Evolutionary conservation across 164 flowering plant species (phyloP), one percentile per base, ranked within the genome.

Genomic region (Vitis rupestris): DNA sequence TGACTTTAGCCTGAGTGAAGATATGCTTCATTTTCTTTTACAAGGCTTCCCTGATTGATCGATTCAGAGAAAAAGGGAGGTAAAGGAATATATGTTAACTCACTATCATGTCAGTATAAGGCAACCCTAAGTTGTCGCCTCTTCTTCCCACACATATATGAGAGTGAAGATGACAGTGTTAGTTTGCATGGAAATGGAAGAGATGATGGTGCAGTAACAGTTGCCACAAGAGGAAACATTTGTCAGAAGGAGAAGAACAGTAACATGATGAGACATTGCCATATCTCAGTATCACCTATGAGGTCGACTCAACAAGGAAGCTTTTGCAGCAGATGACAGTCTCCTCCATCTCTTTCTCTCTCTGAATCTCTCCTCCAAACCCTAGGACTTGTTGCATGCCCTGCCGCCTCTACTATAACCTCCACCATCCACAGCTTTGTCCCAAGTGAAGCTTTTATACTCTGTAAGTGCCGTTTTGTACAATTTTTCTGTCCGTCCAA

Each of bases 241-340:
- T 63, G 57, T 50, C 63, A 68, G 64, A 50, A 63, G 2, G 67
- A 29, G 50, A 30, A 30, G 10, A 27, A 63, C n/a, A n/a, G 53
- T 50, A 59, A 19, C 59, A 12, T 73, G 76, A 73, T 59, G 53
- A 49, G 72, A 73, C 76, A 15, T 72, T 11, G 37, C 59, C 30
- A 17, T 59, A 15, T 59, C 30, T 64, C 27, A 10, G 66, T 61
- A 55, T 16, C 61, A 37, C 5, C 4, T 59, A 29, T 23, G 64
- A 61, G 16, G 49, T 17, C 64, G 64, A 61, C 64, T 7, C 19
- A 61, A 47, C 64, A 61, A 31, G 50, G 50, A 13, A 6, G 30
- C 37, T 10, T 27, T 8, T 29, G 29, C 15, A 10, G 52, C 48
- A n/a, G 29, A 16, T 14, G 31, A 10, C 52, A 23, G 11, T 37